A percentile compares a stretch with the other conserved stretches of the same genome.
phyloP scores from a whole-genome alignment of 139 green algal genomes.

The Pedinophyceae sp. region DNA sequence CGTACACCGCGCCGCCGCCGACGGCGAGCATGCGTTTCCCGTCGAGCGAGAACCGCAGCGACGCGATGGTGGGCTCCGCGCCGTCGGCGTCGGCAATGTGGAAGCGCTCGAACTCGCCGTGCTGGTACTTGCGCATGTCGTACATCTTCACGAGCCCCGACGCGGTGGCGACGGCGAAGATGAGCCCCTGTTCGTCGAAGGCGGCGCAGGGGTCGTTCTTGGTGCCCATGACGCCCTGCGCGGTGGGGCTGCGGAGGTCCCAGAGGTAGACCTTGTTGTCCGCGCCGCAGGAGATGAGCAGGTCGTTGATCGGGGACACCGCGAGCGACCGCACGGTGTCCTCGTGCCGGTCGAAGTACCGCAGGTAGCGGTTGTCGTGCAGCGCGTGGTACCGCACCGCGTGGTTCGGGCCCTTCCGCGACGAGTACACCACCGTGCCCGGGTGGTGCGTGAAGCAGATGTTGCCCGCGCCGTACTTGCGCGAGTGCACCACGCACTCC shows the following conservation, averaged over 20 bases:
- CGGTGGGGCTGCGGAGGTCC: conserved; percentile 63
- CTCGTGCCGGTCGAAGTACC: conserved; percentile 71
- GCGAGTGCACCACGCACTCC: conserved; percentile 39
- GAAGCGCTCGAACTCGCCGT: conserved; percentile 75
- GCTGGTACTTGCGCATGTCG: conserved; percentile 52
- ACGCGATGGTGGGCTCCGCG: not conserved
- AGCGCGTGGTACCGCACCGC: conserved; percentile 68
- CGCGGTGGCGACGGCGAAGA: conserved; percentile 69
- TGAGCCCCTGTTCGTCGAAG: conserved; percentile 68
- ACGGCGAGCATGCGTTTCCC: conserved; percentile 55
- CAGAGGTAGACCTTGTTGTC: conserved; percentile 70
- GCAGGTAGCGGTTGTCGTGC: conserved; percentile 59
- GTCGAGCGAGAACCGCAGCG: conserved; percentile 24
- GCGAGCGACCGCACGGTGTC: conserved; percentile 50
- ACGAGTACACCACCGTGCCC: conserved; percentile 51
- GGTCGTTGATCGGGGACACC: conserved; percentile 65
- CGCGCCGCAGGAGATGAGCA: conserved; percentile 44
- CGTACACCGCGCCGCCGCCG: conserved; percentile 35
- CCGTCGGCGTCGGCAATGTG: conserved; percentile 19
- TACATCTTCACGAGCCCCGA: conserved; percentile 70
- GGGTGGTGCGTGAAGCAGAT: conserved; percentile 65
- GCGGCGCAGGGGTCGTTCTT: conserved; percentile 33
- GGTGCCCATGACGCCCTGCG: conserved; percentile 39
- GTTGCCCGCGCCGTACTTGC: conserved; percentile 68
- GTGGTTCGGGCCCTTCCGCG: conserved; percentile 34